Percentiles rank a stretch among this genome's conserved stretches.
phyloP scores from a whole-genome alignment of 768 basidiomycete genomes.

The Rubroboletus pulcherrimus region DNA sequence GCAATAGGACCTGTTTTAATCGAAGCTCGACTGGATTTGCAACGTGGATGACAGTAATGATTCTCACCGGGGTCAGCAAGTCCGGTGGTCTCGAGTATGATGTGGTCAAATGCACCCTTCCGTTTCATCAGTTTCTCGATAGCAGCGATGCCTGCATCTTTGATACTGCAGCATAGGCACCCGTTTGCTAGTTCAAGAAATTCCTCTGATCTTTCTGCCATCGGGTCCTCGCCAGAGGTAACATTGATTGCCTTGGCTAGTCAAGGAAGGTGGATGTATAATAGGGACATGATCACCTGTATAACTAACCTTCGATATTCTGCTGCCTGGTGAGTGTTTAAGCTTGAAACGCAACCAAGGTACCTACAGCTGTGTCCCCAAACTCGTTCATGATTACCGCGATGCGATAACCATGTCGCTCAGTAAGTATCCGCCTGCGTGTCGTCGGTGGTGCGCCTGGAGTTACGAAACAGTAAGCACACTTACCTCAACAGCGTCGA shows the following conservation, averaged over 20 bases:
- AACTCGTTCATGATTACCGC: conserved; percentile 99
- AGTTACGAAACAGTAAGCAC: not conserved
- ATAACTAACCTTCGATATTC: conserved; percentile 84
- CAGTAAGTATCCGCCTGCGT: conserved; percentile 79
- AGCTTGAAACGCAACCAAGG: conserved; percentile 1
- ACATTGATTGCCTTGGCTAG: conserved; percentile 86
- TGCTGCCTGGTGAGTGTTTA: conserved; percentile 30
- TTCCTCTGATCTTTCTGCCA: conserved; percentile 69
- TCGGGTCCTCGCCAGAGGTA: conserved; percentile 58
- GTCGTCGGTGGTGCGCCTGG: not conserved
- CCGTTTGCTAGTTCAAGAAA: conserved; percentile 94
- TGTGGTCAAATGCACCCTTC: conserved; percentile 90
- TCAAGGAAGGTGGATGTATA: not conserved
- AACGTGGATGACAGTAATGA: not conserved
- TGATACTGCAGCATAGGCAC: conserved; percentile 97
- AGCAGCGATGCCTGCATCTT: conserved; percentile 88
- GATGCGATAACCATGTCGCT: conserved; percentile 91
- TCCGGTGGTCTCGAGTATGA: conserved; percentile 93
- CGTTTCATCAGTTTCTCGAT: conserved; percentile 88
- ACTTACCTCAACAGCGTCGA: conserved; percentile 79
- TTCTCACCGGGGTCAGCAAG: conserved; percentile 85
- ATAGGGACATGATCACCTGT: not conserved
- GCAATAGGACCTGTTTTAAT: conserved; percentile 68
- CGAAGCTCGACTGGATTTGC: not conserved
- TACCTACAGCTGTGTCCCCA: conserved; percentile 84